Evolutionary conservation across 2,329 filamentous ascomycete genomes (phyloP), one percentile per base, ranked within the genome.

Genomic region (Penicillium olsonii): DNA sequence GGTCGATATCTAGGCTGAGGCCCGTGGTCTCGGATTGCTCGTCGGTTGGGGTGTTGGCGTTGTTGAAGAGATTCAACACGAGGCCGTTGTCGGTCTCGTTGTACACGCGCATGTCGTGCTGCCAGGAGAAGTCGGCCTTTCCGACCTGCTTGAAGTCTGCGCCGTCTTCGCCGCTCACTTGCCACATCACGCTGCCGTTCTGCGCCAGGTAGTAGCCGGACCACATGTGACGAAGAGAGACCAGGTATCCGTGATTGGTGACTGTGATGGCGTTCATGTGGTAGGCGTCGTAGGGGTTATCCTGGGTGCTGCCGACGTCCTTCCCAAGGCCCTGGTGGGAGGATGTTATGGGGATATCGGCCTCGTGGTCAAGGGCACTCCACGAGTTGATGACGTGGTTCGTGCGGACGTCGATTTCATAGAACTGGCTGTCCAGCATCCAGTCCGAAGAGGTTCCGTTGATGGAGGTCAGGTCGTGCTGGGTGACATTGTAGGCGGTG

Each of bases 221-320:
- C 61, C 66, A 70, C 37, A 61, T 64, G 51, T 69, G 67, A n/a
- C 68, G 67, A 19, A 68, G 47, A 17, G 67, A 70, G n/a, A 71
- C 54, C 8, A 71, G 49, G 34, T 67, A 71, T 14, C 68, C 63
- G 2, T 70, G 60, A n/a, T 65, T 55, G 38, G 67, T 59, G 5
- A 56, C 43, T 37, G 64, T 54, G 19, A 71, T 60, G 9, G 68
- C 59, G 48, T 71, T 71, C 45, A 70, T 69, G 46, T 70, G 67
- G 42, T 68, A 70, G 17, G 62, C 59, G 55, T 71, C 68, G 56
- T 63, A 69, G n/a, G 68, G 67, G 12, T 52, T 53, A 12, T 60
- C 41, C 34, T 54, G 53, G 10, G 47, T 44, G 43, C 48, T 45
- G 42, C 49, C 49, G 15, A 45, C 52, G n/a, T 52, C 22, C 12